phyloP scores from a whole-genome alignment of 768 basidiomycete genomes.

The Leccinum variicolor region DNA sequence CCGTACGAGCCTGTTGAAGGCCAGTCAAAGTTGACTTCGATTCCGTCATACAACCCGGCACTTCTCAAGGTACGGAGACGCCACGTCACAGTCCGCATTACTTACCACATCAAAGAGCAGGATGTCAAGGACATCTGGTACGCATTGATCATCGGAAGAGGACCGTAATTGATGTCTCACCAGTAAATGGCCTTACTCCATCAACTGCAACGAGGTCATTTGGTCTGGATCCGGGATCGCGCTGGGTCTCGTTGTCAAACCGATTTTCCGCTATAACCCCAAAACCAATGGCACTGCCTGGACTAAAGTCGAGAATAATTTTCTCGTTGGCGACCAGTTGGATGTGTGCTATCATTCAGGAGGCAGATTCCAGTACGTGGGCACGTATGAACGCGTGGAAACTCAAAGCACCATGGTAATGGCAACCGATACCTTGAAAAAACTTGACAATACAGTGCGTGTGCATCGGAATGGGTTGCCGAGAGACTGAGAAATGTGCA shows the following conservation, averaged over 20 bases:
- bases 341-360: slow-evolving; percentile 16
- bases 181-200: slow-evolving; percentile 12
- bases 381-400: slow-evolving; percentile 25
- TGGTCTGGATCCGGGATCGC: slow-evolving; percentile 23
- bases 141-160: background rate
- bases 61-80: slow-evolving; percentile 16
- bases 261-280: slow-evolving; percentile 26
- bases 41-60: background rate
- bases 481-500: slow-evolving; percentile 4
- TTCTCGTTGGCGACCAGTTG: slow-evolving; percentile 14
- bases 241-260: slow-evolving; percentile 24
- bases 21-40: slow-evolving; percentile 10
- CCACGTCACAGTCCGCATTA: background rate
- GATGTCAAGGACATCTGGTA: slow-evolving; percentile 7
- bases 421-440: slow-evolving; percentile 7
- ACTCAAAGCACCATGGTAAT: slow-evolving; percentile 10
- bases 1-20: slow-evolving; percentile 12
- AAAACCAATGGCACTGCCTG: slow-evolving; percentile 14
- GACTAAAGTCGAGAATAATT: slow-evolving; percentile 8
- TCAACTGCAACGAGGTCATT: slow-evolving; percentile 16
- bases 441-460: slow-evolving; percentile 11
- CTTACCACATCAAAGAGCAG: slow-evolving; percentile 5
- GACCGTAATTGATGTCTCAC: background rate
- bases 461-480: background rate
- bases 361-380: slow-evolving; percentile 16